A percentile compares a stretch with the other conserved stretches of the same genome.
Evolutionary conservation across 306 rosid species (phyloP).

Genomic region (Cucurbita ficifolia): DNA sequence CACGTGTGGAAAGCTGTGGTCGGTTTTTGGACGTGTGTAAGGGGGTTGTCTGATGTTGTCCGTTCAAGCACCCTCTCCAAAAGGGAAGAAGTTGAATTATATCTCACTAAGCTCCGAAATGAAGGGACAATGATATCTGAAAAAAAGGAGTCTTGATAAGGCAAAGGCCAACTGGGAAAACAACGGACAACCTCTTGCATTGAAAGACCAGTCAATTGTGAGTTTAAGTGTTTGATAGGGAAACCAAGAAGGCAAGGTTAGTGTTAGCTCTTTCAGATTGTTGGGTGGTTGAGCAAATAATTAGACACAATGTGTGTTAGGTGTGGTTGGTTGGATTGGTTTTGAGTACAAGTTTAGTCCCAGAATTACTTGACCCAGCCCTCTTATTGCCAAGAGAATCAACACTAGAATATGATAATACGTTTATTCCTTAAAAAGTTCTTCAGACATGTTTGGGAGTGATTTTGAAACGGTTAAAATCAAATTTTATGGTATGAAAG

Average conservation of each 20-base stretch:
- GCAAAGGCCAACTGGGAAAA: slow-evolving; percentile 11
- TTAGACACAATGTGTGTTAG: slow-evolving; percentile 11
- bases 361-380: not conserved
- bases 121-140: not conserved
- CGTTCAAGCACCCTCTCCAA: not conserved
- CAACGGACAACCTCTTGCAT: slow-evolving; percentile 4
- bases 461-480: too few relatives aligned
- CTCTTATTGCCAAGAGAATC: not conserved
- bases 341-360: not conserved
- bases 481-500: too few relatives aligned
- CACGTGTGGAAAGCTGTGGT: not conserved
- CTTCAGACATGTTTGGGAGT: too few relatives aligned
- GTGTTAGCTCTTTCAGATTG: not conserved
- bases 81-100: not conserved
- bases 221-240: not conserved
- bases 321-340: slow-evolving; percentile 10
- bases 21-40: not conserved
- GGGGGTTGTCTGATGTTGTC: not conserved
- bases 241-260: not conserved
- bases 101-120: not conserved
- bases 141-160: not conserved
- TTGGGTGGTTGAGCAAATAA: slow-evolving; percentile 13
- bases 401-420: not conserved
- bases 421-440: too few relatives aligned
- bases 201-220: slow-evolving; percentile 6